Base-by-base conservation (phyloP, 1,284 basidiomycete genomes). In the Papiliotrema flavescens region DNA sequence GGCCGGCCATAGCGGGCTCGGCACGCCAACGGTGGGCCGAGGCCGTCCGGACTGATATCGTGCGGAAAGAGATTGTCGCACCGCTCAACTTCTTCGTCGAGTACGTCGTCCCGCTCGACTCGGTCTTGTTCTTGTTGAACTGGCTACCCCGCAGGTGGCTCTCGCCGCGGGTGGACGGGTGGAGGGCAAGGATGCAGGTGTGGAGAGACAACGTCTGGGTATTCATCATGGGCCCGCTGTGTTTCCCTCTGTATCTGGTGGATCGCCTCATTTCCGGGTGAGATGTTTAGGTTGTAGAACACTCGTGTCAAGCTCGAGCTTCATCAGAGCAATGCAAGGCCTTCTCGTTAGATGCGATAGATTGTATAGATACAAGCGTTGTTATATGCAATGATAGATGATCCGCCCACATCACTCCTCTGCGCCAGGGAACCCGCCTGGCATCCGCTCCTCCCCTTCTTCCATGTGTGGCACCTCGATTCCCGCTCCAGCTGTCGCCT, bases 361-460 rank as follows among this genome's bases (percentile, higher is more conserved):
- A 47, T 19, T 47, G 28, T 19, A n/a, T 13, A 19, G 28, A 17
- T 34, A 15, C 34, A n/a, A 9, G 17, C 14, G 46, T 28, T 51
- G 32, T 24, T 42, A 26, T 26, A 51, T 51, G 19, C 13, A 26
- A 17, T 51, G 14, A 28, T 26, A 23, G 19, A 42, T 41, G 32
- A 2, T 42, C 32, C 15, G 11, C 13, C 19, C 9, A 35, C 26
- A 34, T 15, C 6, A 17, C 19, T 44, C 54, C 11, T 39, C 42
- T 17, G 20, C 51, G 39, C 57, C 64, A 15, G 67, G 67, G 55
- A 69, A 69, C n/a, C 54, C 63, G 35, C 67, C 67, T 7, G 67
- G 67, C 67, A 69, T 69, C 24, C 44, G 26, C 17, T 5, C 51
- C 44, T 53, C 54, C 15, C 47, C 53, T 32, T 46, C 56, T 35